Base-by-base conservation (phyloP, 1,284 basidiomycete genomes). In the Meira nashicola region DNA sequence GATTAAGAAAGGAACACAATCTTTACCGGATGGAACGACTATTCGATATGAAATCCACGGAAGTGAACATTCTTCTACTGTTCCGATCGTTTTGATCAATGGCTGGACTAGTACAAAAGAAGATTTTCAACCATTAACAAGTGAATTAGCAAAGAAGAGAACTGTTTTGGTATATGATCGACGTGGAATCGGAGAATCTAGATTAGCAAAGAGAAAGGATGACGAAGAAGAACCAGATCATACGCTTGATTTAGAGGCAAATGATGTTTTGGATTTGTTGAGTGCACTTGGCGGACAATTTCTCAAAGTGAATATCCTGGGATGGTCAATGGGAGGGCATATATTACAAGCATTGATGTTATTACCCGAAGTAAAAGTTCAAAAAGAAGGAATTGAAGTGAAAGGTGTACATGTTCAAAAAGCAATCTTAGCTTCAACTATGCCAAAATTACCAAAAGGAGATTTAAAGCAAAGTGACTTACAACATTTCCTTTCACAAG, bases 261-360 rank as follows among this genome's bases (percentile, higher is more conserved):
- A 66, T 4, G 76, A 77, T 46, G 60, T 71, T 11, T 56, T 77
- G 38, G 40, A 55, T 1, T 64, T 77, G 28, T 51, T 71, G 2
- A 12, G 28, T 7, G 48, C 62, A 19, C 58, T 77, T 9, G 64
- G 62, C 1, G 37, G 25, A 43, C 41, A 38, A 21, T 60, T 64
- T 40, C 15, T 11, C 3, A 52, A 39, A 1, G 55, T 76, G 14
- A 62, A 76, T 46, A 41, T 75, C 1, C 59, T 77, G 5, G 76
- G 76, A 9, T 77, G 71, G 49, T 66, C 62, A 12, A 77, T 77
- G 76, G 76, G 74, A 10, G 76, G 76, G 1, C 67, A 72, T 38
- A 72, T 77, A 17, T 55, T 62, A 2, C 72, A 76, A 52, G 67
- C 63, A 4, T 44, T 77, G 12, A 52, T 76, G n/a, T 60, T 64